Evolutionary conservation across 768 basidiomycete species (phyloP).

Genomic region (Dioszegia crocea): DNA sequence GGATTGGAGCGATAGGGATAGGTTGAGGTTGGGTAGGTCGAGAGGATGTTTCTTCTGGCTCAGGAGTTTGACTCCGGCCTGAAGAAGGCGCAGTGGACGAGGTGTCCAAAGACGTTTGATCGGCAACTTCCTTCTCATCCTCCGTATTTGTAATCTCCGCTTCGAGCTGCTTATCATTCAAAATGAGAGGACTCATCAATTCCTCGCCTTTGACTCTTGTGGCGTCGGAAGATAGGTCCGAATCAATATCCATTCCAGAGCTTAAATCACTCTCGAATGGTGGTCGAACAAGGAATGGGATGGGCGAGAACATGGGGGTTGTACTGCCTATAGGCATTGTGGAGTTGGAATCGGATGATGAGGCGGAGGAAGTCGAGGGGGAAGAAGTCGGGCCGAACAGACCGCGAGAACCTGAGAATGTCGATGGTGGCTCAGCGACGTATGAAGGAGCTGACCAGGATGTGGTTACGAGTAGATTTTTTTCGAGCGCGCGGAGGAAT

Average conservation of each 20-base stretch:
- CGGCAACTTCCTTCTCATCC: no score
- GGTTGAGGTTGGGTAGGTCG: neutral
- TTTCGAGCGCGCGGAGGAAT: constrained; percentile 49
- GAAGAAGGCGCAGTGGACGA: neutral
- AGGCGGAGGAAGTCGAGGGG: neutral
- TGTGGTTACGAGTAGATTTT: constrained; percentile 46
- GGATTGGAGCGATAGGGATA: neutral
- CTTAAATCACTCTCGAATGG: neutral
- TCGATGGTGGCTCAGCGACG: constrained; percentile 6
- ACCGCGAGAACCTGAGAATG: constrained; percentile 1
- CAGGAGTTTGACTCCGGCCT: constrained; percentile 31
- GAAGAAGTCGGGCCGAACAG: constrained; percentile 10
- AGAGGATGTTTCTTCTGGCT: constrained; percentile 23
- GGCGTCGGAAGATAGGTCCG: neutral
- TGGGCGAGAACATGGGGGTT: constrained; percentile 50
- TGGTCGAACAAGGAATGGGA: constrained; percentile 43
- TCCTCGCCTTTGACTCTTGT: constrained; percentile 11
- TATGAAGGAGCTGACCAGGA: constrained; percentile 40
- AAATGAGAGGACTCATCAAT: constrained; percentile 33
- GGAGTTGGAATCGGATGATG: constrained; percentile 6
- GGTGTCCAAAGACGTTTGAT: no score
- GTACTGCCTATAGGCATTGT: constrained; percentile 32
- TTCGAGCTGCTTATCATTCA: constrained; percentile 11
- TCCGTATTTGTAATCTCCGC: neutral
- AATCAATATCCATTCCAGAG: neutral